phyloP scores from a whole-genome alignment of 768 basidiomycete species.

The Serendipita sp. region DNA sequence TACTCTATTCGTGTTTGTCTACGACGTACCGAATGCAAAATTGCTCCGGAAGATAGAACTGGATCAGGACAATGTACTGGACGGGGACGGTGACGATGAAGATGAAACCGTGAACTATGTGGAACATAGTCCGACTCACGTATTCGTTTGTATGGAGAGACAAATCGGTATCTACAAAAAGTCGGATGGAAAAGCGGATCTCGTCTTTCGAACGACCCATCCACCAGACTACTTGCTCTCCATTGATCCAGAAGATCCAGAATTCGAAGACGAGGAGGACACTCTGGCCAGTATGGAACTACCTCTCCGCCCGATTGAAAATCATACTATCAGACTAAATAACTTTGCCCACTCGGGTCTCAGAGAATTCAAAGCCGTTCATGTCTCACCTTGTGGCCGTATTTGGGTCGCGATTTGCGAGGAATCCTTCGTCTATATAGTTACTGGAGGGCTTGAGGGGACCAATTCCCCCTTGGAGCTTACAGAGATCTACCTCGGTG shows the following conservation, averaged over 20 bases:
- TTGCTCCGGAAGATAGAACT: background rate
- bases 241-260: background rate
- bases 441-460: background rate
- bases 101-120: background rate
- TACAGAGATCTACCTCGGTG: background rate
- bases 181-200: background rate
- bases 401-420: background rate
- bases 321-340: too few relatives aligned
- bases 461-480: background rate
- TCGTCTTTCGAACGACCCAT: background rate
- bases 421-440: background rate
- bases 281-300: too few relatives aligned
- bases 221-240: background rate
- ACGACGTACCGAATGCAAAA: background rate
- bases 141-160: background rate
- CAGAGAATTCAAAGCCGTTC: background rate
- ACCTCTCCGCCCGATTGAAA: too few relatives aligned
- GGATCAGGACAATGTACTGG: background rate
- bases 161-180: background rate
- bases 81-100: background rate
- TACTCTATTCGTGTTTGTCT: background rate
- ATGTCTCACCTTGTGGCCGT: background rate
- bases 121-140: background rate
- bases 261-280: background rate
- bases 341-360: background rate